Evolutionary conservation across 345 rosid genomes (phyloP), one percentile per base, ranked within the genome.

Genomic region (Pugionium dolabratum): DNA sequence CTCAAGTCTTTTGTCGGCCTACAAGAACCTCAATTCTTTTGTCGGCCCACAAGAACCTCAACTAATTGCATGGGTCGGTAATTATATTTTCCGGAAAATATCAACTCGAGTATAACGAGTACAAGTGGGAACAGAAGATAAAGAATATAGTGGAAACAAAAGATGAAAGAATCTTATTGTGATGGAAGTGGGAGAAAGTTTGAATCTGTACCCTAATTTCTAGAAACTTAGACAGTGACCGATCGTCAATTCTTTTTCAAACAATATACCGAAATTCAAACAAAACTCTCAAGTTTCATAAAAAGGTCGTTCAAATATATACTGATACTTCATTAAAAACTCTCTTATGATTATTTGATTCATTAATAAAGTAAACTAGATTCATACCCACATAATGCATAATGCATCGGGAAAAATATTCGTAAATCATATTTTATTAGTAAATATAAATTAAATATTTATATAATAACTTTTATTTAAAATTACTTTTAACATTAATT

Each of bases 131-230:
- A 74, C 74, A 67, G 4, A 57, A 51, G 27, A 25, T 47, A 9
- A 59, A 29, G 45, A 18, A 9, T 47, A 47, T 42, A 64, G 71
- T 57, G 32, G 5, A 34, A 34, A 34, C 5, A 34, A 34, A 34
- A 34, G 36, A 34, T 56, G 25, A 29, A 62, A 58, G 49, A 34
- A 46, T 42, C 71, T 49, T 1, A 44, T 58, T 32, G 56, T 54
- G 57, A 70, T 76, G 81, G 72, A 54, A 64, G 84, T 79, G 86
- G 77, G 61, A 58, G 78, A 74, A 79, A 80, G 83, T 82, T 79
- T 80, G 79, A 69, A 71, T 75, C 71, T 76, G 43, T 56, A 50
- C 54, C 59, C 7, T 44, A 65, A 30, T 64, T 54, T 63, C 64
- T 34, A 72, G 65, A 72, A 57, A 42, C 56, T 52, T 66, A 45